Evolutionary conservation across 2,329 filamentous ascomycete species (phyloP).

Genomic region (Clarireedia paspali): DNA sequence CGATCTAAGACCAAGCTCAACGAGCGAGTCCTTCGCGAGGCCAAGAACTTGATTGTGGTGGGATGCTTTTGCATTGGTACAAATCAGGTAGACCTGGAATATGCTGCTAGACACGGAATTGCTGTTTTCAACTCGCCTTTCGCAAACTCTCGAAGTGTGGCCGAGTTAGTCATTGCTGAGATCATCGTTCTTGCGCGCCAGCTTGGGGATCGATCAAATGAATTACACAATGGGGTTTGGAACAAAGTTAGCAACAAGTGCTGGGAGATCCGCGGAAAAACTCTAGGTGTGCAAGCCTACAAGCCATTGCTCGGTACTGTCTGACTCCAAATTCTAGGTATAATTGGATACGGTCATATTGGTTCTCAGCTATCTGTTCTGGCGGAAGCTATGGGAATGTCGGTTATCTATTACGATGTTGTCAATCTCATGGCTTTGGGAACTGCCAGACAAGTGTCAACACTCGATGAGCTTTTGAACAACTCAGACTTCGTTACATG

Average conservation of each 20-base stretch:
- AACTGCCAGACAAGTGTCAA: conserved; percentile 74
- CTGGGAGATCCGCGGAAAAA: conserved; percentile 98
- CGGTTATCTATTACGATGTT: conserved; percentile 94
- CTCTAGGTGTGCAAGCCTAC: conserved; percentile 52
- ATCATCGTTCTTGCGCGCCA: conserved; percentile 90
- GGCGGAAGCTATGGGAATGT: conserved; percentile 97
- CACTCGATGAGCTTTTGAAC: conserved; percentile 66
- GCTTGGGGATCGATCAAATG: conserved; percentile 83
- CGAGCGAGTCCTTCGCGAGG: conserved; percentile 74
- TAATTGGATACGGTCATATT: conserved; percentile 96
- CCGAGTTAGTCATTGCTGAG: conserved; percentile 89
- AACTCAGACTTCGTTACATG: conserved; percentile 87
- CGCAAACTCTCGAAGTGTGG: conserved; percentile 93
- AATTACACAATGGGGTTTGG: conserved; percentile 92
- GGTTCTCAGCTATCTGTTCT: conserved; percentile 92
- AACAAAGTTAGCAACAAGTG: conserved; percentile 96
- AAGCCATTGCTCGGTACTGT: not conserved
- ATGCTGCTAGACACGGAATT: conserved; percentile 76
- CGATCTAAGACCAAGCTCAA: conserved; percentile 96
- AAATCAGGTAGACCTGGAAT: conserved; percentile 85
- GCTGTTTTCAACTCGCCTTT: conserved; percentile 99
- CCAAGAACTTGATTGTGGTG: conserved; percentile 89
- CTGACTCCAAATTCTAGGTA: conserved; percentile 42
- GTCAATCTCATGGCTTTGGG: conserved; percentile 91
- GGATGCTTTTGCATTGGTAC: conserved; percentile 99